A percentile compares a stretch with the other conserved stretches of the same genome.
Conservation (phyloP, 495 filamentous ascomycete species). For the Annulohypoxylon stygium region DNA sequence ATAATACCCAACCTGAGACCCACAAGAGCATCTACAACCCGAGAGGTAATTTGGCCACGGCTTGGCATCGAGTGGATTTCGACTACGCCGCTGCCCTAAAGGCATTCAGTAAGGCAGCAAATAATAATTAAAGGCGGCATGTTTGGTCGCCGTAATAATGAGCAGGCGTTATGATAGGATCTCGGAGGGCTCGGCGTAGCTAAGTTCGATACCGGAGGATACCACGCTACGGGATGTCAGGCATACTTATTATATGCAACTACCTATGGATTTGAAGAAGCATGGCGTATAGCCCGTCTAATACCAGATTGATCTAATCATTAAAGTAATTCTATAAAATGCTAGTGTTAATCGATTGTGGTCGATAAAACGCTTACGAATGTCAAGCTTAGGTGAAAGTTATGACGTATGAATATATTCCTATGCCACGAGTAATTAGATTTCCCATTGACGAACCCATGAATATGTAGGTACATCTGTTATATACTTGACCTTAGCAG, state of each 20-base stretch:
- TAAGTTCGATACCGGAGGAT: not conserved
- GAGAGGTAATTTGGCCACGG: constrained; percentile 67
- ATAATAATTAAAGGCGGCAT: constrained; percentile 1
- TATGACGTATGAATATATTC: too few relatives aligned
- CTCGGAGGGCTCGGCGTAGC: not conserved
- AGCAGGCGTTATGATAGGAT: not conserved
- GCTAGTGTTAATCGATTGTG: not conserved
- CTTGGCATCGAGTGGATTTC: constrained; percentile 65
- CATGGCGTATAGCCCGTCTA: not conserved
- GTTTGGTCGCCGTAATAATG: not conserved
- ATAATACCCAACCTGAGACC: constrained; percentile 68
- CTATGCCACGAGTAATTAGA: not conserved
- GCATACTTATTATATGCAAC: not conserved
- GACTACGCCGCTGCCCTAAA: constrained; percentile 29
- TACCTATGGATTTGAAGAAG: not conserved
- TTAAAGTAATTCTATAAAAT: not conserved
- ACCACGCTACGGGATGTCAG: not conserved
- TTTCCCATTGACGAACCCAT: not conserved
- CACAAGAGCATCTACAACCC: constrained; percentile 67
- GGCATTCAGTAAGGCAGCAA: not conserved
- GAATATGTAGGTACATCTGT: too few relatives aligned
- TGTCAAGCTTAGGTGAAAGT: not conserved
- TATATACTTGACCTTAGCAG: too few relatives aligned
- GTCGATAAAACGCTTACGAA: not conserved
- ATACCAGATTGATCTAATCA: constrained; percentile 14